Percentiles rank a stretch among this genome's conserved stretches.
phyloP scores from a whole-genome alignment of 306 rosid species.

The Cucumis melo region DNA sequence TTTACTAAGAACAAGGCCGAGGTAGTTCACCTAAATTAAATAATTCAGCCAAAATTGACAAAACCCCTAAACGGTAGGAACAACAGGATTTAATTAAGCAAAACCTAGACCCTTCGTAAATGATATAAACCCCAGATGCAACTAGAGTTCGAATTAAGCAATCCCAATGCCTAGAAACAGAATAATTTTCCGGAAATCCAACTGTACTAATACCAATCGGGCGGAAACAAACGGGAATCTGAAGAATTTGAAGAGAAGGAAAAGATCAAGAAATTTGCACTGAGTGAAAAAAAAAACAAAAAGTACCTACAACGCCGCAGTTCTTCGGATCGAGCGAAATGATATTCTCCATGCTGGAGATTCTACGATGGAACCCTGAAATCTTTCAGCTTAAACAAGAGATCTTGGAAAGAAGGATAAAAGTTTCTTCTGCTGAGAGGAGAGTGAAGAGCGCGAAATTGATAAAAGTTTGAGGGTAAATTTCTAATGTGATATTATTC shows the following conservation, averaged over 20 bases:
- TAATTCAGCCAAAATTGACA: background rate
- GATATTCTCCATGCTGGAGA: slow-evolving; percentile 31
- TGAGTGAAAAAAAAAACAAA: background rate
- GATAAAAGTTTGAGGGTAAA: background rate
- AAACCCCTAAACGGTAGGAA: background rate
- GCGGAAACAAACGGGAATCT: background rate
- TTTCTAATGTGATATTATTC: background rate
- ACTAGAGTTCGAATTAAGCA: slow-evolving; percentile 2
- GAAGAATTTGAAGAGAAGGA: background rate
- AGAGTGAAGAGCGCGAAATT: slow-evolving; percentile 1
- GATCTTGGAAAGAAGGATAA: background rate
- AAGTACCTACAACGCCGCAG: slow-evolving; percentile 19
- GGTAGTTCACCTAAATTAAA: background rate
- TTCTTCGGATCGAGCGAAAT: slow-evolving; percentile 17
- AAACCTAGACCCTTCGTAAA: background rate
- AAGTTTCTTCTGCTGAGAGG: background rate
- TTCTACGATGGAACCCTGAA: slow-evolving; percentile 5
- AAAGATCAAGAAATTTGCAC: background rate
- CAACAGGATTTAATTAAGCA: background rate
- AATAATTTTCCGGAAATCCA: background rate
- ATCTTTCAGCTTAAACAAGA: background rate
- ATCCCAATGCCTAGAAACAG: background rate
- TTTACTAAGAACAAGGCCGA: background rate
- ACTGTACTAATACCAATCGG: background rate
- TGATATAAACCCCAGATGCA: background rate